Evolutionary conservation across 148 eudicot genomes (phyloP), one percentile per base, ranked within the genome.

Genomic region (Heliosperma pusillum): DNA sequence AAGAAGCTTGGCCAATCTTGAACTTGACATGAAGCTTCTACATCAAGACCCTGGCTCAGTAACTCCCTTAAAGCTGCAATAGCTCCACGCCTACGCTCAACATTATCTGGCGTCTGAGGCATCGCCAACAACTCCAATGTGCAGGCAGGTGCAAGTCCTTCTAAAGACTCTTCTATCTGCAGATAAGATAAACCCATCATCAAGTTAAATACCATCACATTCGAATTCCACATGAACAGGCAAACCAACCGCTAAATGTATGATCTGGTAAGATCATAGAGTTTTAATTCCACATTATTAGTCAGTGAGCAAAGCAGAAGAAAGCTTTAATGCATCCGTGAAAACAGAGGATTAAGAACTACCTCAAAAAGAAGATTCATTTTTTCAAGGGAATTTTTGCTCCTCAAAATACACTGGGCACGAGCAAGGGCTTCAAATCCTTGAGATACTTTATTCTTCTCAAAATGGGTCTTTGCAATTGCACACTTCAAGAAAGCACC

Each of bases 401-500:
- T 92, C 86, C 94, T 87, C 61, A 96, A 85, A 78, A 89, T 86
- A 87, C 94, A 81, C 60, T 92, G 99, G 67, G 99, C 97, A 77
- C 94, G 97, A 72, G 97, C 99, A 88, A 96, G 97, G 73, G 99
- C 99, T 85, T 96, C 99, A 90, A 92, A 96, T 81, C 97, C 97
- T 87, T 82, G 87, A 75, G 90, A 87, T 40, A 92, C 88, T 69
- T 87, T 80, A 77, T 88, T 96, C 88, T 87, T 90, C 89, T 92
- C 97, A 76, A 96, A 87, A 75, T 91, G 77, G 79, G 69, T 77
- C 89, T 89, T 90, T 26, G 99, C 99, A 83, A 89, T 90, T 71
- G 97, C 91, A 92, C 99, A 96, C 99, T 96, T 90, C 89, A 96
- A 90, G 89, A 96, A 89, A 90, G 87, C 82, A 71, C 87, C 88